Evolutionary conservation across 495 filamentous ascomycete genomes (phyloP).

Genomic region (Penicillium antarcticum): DNA sequence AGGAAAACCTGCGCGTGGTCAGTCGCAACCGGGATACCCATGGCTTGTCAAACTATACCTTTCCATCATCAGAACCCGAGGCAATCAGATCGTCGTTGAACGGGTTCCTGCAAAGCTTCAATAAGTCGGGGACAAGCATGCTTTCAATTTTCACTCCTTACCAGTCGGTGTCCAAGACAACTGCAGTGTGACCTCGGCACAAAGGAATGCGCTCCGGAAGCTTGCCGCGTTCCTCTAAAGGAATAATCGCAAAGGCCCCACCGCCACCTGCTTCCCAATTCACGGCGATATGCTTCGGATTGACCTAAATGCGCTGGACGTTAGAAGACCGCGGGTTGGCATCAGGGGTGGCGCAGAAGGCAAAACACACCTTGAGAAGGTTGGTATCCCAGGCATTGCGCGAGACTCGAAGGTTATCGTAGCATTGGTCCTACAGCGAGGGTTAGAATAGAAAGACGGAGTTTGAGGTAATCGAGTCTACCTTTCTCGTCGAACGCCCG

Average conservation of each 20-base stretch:
- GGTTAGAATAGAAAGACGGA: conserved; percentile 8
- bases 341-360: conserved; percentile 26
- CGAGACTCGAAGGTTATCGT: conserved; percentile 93
- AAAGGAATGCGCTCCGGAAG: conserved; percentile 89
- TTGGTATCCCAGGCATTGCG: conserved; percentile 99
- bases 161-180: conserved; percentile 98
- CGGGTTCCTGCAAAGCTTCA: conserved; percentile 67
- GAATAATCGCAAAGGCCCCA: conserved; percentile 95
- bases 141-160: conserved; percentile 40
- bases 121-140: conserved; percentile 10
- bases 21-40: conserved; percentile 4
- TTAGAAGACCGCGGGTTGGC: conserved; percentile 21
- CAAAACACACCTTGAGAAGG: conserved; percentile 74
- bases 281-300: conserved; percentile 92
- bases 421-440: conserved; percentile 71
- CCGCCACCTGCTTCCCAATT: conserved; percentile 98
- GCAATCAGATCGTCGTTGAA: conserved; percentile 92
- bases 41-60: conserved; percentile 46
- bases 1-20: conserved; percentile 64
- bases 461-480: conserved; percentile 34
- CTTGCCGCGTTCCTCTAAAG: conserved; percentile 81
- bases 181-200: conserved; percentile 92
- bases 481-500: conserved; percentile 88
- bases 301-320: conserved; percentile 57
- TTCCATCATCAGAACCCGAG: conserved; percentile 93